Percentiles rank a stretch among this genome's conserved stretches.
Evolutionary conservation across 495 filamentous ascomycete genomes (phyloP).

Genomic region (Penicillium diatomitis): DNA sequence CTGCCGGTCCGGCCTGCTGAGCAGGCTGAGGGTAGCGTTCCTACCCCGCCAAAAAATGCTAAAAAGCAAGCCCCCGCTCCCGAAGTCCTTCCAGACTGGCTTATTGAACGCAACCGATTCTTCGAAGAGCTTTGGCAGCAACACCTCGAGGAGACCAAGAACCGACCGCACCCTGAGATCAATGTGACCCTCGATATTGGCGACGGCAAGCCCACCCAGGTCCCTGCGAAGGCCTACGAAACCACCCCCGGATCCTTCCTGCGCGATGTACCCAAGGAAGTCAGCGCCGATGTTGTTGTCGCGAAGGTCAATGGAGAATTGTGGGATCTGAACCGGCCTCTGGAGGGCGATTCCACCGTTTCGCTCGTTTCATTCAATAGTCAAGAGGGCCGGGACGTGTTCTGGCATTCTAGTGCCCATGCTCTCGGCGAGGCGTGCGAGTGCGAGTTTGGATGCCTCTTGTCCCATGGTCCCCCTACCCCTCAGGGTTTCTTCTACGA

Average conservation of each 20-base stretch:
- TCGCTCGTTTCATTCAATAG: slow-evolving; percentile 76
- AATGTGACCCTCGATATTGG: slow-evolving; percentile 42
- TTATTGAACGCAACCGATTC: slow-evolving; percentile 71
- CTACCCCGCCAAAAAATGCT: slow-evolving; percentile 23
- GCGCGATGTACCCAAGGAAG: slow-evolving; percentile 42
- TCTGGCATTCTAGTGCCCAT: slow-evolving; percentile 92
- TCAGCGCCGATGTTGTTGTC: slow-evolving; percentile 54
- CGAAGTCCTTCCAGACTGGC: slow-evolving; percentile 62
- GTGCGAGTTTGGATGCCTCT: slow-evolving; percentile 75
- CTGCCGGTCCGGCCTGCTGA: slow-evolving; percentile 31
- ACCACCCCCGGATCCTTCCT: slow-evolving; percentile 46
- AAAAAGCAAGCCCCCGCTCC: slow-evolving; percentile 20
- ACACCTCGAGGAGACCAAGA: slow-evolving; percentile 60
- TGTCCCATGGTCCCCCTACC: slow-evolving; percentile 88
- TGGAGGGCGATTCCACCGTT: slow-evolving; percentile 67
- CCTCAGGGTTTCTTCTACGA: slow-evolving; percentile 97
- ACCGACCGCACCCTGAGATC: slow-evolving; percentile 38
- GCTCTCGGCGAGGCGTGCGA: slow-evolving; percentile 90
- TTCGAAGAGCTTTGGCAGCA: slow-evolving; percentile 84
- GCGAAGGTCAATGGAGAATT: slow-evolving; percentile 72
- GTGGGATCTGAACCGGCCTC: slow-evolving; percentile 86
- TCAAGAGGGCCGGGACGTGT: slow-evolving; percentile 74
- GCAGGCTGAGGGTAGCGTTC: slow-evolving; percentile 19
- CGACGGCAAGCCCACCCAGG: slow-evolving; percentile 31
- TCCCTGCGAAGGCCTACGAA: slow-evolving; percentile 44